These are phyloP conservation scores for Kalaharituber pfeilii DNA, from an alignment of 2,329 filamentous ascomycete genomes.

Conservation along the genomic window DNA sequence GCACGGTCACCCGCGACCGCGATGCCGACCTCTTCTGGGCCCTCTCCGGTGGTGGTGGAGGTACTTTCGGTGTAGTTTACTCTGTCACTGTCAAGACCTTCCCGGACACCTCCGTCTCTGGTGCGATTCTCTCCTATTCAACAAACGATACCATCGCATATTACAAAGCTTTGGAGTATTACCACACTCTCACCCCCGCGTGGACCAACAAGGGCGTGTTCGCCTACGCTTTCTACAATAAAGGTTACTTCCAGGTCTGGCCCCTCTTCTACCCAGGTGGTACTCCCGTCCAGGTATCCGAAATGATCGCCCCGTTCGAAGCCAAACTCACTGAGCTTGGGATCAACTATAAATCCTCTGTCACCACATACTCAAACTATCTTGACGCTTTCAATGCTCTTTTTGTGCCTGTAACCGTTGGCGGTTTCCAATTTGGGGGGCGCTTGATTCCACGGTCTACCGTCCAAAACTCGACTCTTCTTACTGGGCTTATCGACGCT, in stretches of 20 bases:
- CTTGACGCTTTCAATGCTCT: slow-evolving; percentile 28
- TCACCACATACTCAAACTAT: slow-evolving; percentile 27
- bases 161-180: slow-evolving; percentile 34
- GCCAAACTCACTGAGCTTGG: slow-evolving; percentile 26
- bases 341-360: slow-evolving; percentile 28
- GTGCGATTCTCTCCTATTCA: slow-evolving; percentile 2
- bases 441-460: background rate
- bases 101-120: slow-evolving; percentile 27
- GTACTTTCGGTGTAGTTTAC: slow-evolving; percentile 39
- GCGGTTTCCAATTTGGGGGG: slow-evolving; percentile 17
- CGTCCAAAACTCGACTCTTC: background rate
- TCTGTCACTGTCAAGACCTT: slow-evolving; percentile 39
- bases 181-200: slow-evolving; percentile 32
- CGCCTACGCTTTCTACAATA: slow-evolving; percentile 36
- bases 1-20: slow-evolving; percentile 29
- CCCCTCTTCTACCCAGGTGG: slow-evolving; percentile 28
- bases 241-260: slow-evolving; percentile 30
- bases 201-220: slow-evolving; percentile 37
- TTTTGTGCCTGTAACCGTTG: slow-evolving; percentile 28
- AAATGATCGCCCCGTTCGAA: slow-evolving; percentile 26
- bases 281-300: slow-evolving; percentile 27
- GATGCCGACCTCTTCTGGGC: slow-evolving; percentile 37
- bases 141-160: slow-evolving; percentile 28
- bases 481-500: background rate
- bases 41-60: slow-evolving; percentile 31